A percentile compares a stretch with the other conserved stretches of the same genome.
phyloP scores from a whole-genome alignment of 306 rosid genomes.

The Sphenostylis stenocarpa region DNA sequence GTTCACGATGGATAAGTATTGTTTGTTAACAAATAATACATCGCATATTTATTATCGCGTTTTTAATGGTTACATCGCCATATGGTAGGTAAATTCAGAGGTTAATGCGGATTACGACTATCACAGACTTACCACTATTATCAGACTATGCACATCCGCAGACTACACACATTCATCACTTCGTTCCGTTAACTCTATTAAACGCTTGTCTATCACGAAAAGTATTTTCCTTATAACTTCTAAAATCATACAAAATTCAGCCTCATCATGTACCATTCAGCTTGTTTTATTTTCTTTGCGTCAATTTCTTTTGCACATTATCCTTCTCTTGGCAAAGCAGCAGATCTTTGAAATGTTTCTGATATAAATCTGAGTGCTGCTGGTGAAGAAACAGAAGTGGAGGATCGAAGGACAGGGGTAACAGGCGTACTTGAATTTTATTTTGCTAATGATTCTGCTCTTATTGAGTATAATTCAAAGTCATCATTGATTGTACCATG shows the following conservation, averaged over 20 bases:
- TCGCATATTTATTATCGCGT: too few relatives aligned
- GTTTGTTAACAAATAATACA: too few relatives aligned
- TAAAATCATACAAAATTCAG: background rate
- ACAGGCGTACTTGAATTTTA: slow-evolving; percentile 43
- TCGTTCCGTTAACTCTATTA: too few relatives aligned
- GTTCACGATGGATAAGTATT: too few relatives aligned
- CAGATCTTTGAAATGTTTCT: slow-evolving; percentile 41
- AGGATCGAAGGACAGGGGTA: slow-evolving; percentile 50
- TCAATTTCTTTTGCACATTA: slow-evolving; percentile 10
- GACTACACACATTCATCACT: too few relatives aligned
- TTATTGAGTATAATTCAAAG: slow-evolving; percentile 48
- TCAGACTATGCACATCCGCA: too few relatives aligned
- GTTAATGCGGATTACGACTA: too few relatives aligned
- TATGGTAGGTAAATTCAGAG: too few relatives aligned
- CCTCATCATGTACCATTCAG: background rate
- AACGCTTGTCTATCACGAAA: too few relatives aligned
- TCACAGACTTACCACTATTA: too few relatives aligned
- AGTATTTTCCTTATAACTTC: background rate
- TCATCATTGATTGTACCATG: slow-evolving; percentile 47
- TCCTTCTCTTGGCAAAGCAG: slow-evolving; percentile 52
- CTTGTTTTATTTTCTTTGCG: background rate
- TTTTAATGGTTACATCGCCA: too few relatives aligned
- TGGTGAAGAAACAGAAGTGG: slow-evolving; percentile 44
- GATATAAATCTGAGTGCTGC: slow-evolving; percentile 9
- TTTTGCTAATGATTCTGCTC: slow-evolving; percentile 22